Percentiles rank a stretch among this genome's conserved stretches.
phyloP scores from a whole-genome alignment of 2,329 filamentous ascomycete species.

The Triangularia verruculosa region DNA sequence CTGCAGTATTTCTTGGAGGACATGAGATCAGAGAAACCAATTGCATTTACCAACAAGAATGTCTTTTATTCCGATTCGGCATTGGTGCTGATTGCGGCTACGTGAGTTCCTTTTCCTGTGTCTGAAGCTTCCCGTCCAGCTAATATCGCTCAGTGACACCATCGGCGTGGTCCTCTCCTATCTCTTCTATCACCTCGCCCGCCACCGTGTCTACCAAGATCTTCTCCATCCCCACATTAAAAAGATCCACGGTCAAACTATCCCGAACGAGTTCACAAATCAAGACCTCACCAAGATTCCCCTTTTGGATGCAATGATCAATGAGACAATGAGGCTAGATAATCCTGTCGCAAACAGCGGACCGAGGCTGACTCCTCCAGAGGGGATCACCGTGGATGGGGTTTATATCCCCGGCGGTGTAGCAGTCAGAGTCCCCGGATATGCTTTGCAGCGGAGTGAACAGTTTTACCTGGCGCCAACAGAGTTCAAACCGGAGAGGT shows the following conservation, averaged over 20 bases:
- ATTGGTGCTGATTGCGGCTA: constrained; percentile 27
- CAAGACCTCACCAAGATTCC: constrained; percentile 21
- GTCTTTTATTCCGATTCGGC: constrained; percentile 25
- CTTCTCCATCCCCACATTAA: constrained; percentile 19
- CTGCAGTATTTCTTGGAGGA: constrained; percentile 29
- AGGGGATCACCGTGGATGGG: constrained; percentile 29
- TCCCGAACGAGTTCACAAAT: constrained; percentile 22
- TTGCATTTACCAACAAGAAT: constrained; percentile 23
- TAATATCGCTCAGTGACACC: constrained; percentile 19
- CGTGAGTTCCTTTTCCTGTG: constrained; percentile 12
- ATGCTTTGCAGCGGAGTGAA: constrained; percentile 12
- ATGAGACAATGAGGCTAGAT: constrained; percentile 33
- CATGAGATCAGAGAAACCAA: constrained; percentile 25
- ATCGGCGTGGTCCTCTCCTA: constrained; percentile 20
- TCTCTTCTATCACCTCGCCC: constrained; percentile 21
- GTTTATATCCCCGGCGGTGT: constrained; percentile 27
- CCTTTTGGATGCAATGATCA: constrained; percentile 30
- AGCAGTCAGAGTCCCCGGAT: constrained; percentile 13
- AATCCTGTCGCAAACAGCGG: constrained; percentile 30
- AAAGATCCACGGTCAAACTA: constrained; percentile 17
- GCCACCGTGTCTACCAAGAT: constrained; percentile 5
- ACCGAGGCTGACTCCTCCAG: constrained; percentile 26
- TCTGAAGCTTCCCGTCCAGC: not conserved
- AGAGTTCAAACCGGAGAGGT: constrained; percentile 37
- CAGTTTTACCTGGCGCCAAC: constrained; percentile 21